Base-by-base conservation (phyloP, 768 basidiomycete species). In the Leucogyrophana mollusca region DNA sequence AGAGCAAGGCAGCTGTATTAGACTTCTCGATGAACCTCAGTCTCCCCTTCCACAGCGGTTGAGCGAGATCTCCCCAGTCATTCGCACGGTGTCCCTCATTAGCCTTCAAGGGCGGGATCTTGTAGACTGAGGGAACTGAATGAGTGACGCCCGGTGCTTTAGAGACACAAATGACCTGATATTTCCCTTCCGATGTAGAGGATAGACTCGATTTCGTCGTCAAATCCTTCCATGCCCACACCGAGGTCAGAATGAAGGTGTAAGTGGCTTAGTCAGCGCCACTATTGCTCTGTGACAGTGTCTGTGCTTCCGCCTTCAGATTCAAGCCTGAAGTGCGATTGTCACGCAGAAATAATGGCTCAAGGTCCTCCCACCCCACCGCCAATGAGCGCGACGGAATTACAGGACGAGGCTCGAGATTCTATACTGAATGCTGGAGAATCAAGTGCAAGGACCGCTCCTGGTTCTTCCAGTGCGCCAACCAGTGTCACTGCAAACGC, bases 41-140 rank as follows among this genome's bases (percentile, higher is more conserved):
- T 34, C 94, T 77, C 14, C 94, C 94, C 62, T 94, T 94, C 94
- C 94, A 97, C 18, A 97, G 67, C 4, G 91, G 90, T 45, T 77
- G 59, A 14, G 78, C 78, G 34, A 94, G 78, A 65, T 93, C 87
- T 13, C 93, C 90, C 94, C 94, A 97, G 54, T 93, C 90, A 45
- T 84, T 85, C 9, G 94, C 94, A 43, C 90, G 85, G 68, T 95
- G 87, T 8, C 94, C 94, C 60, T 93, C 89, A 57, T 92, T 88
- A 32, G 77, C 78, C 59, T 81, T 91, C 58, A 94, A 71, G 38
- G 93, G 83, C 2, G 94, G 94, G 38, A 96, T 91, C 72, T 86
- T 90, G 74, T 86, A 95, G 30, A 95, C 94, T 94, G 65, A 17
- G 52, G 42, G 32, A 16, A 35, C 51, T 61, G 43, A 49, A 52